Conservation (phyloP, 2,329 filamentous ascomycete genomes). For the Drechslera avenae region DNA sequence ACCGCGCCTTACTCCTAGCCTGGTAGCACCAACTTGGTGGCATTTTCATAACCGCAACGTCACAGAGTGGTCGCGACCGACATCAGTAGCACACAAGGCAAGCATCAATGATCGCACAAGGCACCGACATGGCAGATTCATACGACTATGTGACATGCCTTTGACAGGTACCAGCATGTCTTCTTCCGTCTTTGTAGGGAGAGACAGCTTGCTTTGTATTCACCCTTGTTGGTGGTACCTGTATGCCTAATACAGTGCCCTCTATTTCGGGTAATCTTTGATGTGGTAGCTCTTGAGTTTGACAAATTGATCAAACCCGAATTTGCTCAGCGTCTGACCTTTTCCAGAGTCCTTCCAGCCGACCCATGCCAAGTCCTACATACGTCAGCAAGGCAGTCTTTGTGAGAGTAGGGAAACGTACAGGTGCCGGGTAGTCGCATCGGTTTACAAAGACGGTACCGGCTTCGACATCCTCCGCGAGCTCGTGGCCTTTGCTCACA, state of each 20-base stretch:
- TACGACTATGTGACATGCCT: background rate
- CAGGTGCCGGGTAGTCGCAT: constrained; percentile 88
- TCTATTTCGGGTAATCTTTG: constrained; percentile 72
- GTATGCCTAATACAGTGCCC: constrained; percentile 11
- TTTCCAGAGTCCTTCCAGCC: constrained; percentile 98
- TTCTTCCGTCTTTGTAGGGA: constrained; percentile 14
- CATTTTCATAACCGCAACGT: background rate
- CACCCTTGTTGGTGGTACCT: constrained; percentile 17
- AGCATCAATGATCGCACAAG: background rate
- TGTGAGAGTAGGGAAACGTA: constrained; percentile 57
- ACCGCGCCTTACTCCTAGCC: background rate
- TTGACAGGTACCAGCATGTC: background rate
- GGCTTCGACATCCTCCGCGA: constrained; percentile 82
- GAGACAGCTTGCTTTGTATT: constrained; percentile 20
- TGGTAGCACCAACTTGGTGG: no score
- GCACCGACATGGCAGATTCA: background rate
- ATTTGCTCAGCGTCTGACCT: constrained; percentile 85
- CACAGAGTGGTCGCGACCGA: background rate
- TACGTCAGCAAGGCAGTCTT: constrained; percentile 14
- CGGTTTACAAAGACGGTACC: constrained; percentile 97
- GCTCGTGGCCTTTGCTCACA: constrained; percentile 71
- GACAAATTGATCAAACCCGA: constrained; percentile 93
- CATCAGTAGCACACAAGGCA: background rate
- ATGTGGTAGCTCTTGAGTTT: constrained; percentile 96
- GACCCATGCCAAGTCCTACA: constrained; percentile 89